Evolutionary conservation across 78 protist genomes (phyloP), one percentile per base, ranked within the genome.

Genomic region (Cyanophora paradoxa): DNA sequence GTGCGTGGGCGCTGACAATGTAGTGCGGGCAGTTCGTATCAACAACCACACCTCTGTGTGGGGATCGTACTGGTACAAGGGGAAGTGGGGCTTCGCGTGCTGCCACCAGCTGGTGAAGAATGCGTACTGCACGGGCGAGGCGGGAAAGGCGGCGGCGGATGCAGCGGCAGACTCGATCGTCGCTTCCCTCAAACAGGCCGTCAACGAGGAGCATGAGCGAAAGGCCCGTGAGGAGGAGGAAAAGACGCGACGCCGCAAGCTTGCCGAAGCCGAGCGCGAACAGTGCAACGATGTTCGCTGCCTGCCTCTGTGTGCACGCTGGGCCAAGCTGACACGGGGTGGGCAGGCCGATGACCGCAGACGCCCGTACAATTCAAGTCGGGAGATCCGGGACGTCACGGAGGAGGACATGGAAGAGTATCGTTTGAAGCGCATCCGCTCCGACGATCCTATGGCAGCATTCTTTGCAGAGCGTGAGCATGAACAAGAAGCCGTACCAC

Each of bases 51-150:
- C 68, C 22, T 20, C 85, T 19, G 84, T 95, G n/a, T 95, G 97
- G 95, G 98, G 98, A 6, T 87, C 93, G 10, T 89, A 63, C 66
- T 95, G 92, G 92, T 79, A 76, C 34, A 76, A 52, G 28, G 94
- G 92, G 19, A 68, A 54, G 10, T 95, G 98, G 98, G 98, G 98
- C 34, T 95, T 69, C 54, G 78, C 63, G 2, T 93, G 97, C 79
- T 93, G 97, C 87, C 83, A 83, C 46, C 68, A 81, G 46, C 74
- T 63, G 13, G 28, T 70, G 31, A 72, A 78, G 58, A 50, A 79
- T 70, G 31, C 93, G 2, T 89, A 87, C 76, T 91, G 94, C 54
- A 89, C 92, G 22, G 97, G 97, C 36, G 88, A 73, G 81, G 87
- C 90, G 22, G 94, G 95, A 28, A 39, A 57, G 72, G 41, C 31